phyloP scores from a whole-genome alignment of 2,329 filamentous ascomycete species.

The Nigrospora oryzae region DNA sequence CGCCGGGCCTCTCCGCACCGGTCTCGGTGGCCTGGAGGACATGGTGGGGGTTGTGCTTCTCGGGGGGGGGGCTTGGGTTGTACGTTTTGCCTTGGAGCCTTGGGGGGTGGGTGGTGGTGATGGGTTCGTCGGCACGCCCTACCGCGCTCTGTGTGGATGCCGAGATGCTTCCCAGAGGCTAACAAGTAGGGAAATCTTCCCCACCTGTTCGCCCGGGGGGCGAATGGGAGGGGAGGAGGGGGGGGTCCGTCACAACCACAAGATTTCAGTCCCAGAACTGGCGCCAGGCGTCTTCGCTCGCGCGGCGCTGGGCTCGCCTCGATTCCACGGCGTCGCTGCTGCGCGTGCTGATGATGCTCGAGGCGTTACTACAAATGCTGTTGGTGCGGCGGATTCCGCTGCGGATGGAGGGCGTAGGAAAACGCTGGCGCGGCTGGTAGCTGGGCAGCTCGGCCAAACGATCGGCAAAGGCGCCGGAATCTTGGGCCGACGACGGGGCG shows the following conservation, averaged over 20 bases:
- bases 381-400: neutral
- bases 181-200: too few relatives aligned
- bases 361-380: neutral
- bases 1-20: slow-evolving; percentile 4
- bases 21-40: slow-evolving; percentile 2
- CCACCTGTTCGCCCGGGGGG: too few relatives aligned
- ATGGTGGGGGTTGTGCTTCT: neutral
- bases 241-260: too few relatives aligned
- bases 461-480: too few relatives aligned
- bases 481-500: neutral
- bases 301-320: slow-evolving; percentile 4
- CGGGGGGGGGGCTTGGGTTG: neutral
- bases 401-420: neutral
- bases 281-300: slow-evolving; percentile 12
- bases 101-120: too few relatives aligned
- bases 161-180: too few relatives aligned
- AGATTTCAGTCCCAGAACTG: slow-evolving; percentile 9
- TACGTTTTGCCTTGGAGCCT: too few relatives aligned
- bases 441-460: slow-evolving; percentile 1
- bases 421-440: slow-evolving; percentile 7
- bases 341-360: neutral
- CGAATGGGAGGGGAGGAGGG: too few relatives aligned
- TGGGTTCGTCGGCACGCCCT: too few relatives aligned
- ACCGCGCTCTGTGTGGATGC: too few relatives aligned
- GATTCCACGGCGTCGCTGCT: slow-evolving; percentile 3